Evolutionary conservation across 2,329 filamentous ascomycete species (phyloP).

Genomic region (Hymenoscyphus fraxineus): DNA sequence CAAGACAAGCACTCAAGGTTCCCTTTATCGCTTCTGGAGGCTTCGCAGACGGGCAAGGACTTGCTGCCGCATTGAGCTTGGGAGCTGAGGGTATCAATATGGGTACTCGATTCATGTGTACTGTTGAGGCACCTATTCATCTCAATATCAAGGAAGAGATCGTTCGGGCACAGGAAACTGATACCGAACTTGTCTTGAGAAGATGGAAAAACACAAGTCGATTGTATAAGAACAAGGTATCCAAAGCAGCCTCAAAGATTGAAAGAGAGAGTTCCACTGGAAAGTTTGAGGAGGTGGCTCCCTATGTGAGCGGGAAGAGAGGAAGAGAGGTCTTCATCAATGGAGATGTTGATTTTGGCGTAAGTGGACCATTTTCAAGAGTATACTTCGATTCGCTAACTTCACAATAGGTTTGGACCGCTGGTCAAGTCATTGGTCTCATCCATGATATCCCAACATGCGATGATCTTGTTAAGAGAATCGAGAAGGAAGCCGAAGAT

Average conservation of each 20-base stretch:
- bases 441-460: constrained; percentile 83
- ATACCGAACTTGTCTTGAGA: constrained; percentile 82
- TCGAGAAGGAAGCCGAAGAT: constrained; percentile 72
- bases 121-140: constrained; percentile 88
- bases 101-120: constrained; percentile 98
- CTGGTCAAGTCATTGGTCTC: constrained; percentile 88
- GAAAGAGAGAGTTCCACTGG: constrained; percentile 79
- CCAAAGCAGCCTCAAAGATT: constrained; percentile 73
- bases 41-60: constrained; percentile 89
- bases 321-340: constrained; percentile 89
- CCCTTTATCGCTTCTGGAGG: constrained; percentile 96
- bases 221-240: constrained; percentile 86
- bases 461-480: constrained; percentile 62
- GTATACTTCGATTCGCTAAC: constrained; percentile 14
- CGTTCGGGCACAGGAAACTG: constrained; percentile 80
- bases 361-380: constrained; percentile 45
- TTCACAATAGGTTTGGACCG: constrained; percentile 77
- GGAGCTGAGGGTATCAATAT: constrained; percentile 97
- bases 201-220: constrained; percentile 91
- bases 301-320: constrained; percentile 83
- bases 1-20: constrained; percentile 75
- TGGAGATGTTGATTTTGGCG: constrained; percentile 85
- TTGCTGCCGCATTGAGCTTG: constrained; percentile 84
- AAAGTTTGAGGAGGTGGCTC: constrained; percentile 85
- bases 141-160: constrained; percentile 91